phyloP scores from a whole-genome alignment of 139 green algal species.

The Chlorella sp. region DNA sequence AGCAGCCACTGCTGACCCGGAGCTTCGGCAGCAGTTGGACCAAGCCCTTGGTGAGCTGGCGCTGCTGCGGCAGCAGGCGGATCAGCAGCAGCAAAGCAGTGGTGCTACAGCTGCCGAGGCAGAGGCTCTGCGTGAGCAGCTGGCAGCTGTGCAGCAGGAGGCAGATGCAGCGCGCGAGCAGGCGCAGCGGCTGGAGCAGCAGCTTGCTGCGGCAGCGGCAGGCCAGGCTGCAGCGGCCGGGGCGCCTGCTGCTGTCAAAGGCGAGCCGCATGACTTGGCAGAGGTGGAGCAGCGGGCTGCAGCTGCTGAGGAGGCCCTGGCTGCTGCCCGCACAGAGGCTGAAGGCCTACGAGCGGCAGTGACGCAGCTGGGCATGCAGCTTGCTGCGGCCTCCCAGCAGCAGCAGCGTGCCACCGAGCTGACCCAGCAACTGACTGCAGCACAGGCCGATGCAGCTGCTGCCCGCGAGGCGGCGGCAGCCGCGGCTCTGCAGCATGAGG shows the following conservation, averaged over 20 bases:
- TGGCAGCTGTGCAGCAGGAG: constrained; percentile 18
- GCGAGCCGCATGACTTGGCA: not conserved
- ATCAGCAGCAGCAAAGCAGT: not conserved
- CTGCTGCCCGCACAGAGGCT: not conserved
- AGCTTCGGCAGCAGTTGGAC: not conserved
- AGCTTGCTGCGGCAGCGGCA: not conserved
- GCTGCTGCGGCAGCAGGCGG: not conserved
- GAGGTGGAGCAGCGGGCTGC: not conserved
- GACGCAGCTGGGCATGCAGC: constrained; percentile 1
- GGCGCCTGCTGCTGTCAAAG: not conserved
- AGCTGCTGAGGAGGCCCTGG: not conserved
- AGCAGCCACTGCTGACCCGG: not conserved
- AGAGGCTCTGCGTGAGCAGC: not conserved
- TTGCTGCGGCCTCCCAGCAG: constrained; percentile 17
- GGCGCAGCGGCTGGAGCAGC: constrained; percentile 1
- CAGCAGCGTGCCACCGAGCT: constrained; percentile 6
- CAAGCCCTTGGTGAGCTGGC: constrained; percentile 3
- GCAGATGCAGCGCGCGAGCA: not conserved
- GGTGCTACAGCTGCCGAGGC: not conserved
- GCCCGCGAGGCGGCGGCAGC: not conserved
- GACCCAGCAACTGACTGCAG: constrained; percentile 28
- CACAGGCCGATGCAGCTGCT: constrained; percentile 12
- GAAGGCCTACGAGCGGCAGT: not conserved
- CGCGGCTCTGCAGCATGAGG: not conserved
- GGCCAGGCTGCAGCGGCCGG: not conserved